Evolutionary conservation across 1,284 basidiomycete species (phyloP), one percentile per base, ranked within the genome.

Genomic region (Xerocomus amazonicus): DNA sequence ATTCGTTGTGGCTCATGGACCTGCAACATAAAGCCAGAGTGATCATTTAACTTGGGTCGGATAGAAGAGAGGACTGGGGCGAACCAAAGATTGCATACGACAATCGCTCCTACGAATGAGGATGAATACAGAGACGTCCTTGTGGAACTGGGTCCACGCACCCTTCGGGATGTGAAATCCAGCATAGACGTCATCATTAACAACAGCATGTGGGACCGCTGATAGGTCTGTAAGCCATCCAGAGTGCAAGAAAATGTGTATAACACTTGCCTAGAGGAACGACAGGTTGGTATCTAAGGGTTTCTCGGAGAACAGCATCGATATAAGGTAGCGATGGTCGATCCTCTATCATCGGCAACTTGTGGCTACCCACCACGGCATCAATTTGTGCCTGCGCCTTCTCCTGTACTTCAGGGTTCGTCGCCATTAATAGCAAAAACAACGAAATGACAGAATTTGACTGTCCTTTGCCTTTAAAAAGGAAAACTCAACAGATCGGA

Each of bases 381-480:
- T 73, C 69, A 12, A 73, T 52, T 47, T 73, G 64, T 1, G 47
- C 52, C 34, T 69, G 67, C 0, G 63, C 58, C 46, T 59, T 63
- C 17, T 47, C 47, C 36, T 69, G 65, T 0, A 62, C 60, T 10
- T 61, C 48, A 1, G 72, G 72, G 35, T 59, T 51, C 6, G 59
- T 33, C 6, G 63, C 51, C 63, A 73, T 70, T 27, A 62, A 59
- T 23, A 73, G 52, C 17, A 72, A 50, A 33, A 73, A 70, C 10
- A 60, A 51, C 23, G 17, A 41, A n/a, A 65, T 37, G 36, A 55
- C 35, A 27, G 62, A 49, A 9, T 44, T 52, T 4, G 62, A 61
- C 62, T 65, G 19, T 44, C 3, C 32, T 31, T 42, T 16, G 16
- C 1, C 12, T 19, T 32, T 32, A 37, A 27, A 23, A 43, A 38